These are phyloP conservation scores for Stereocaulon alpinum DNA, from an alignment of 495 filamentous ascomycete genomes.

Conservation along the genomic window DNA sequence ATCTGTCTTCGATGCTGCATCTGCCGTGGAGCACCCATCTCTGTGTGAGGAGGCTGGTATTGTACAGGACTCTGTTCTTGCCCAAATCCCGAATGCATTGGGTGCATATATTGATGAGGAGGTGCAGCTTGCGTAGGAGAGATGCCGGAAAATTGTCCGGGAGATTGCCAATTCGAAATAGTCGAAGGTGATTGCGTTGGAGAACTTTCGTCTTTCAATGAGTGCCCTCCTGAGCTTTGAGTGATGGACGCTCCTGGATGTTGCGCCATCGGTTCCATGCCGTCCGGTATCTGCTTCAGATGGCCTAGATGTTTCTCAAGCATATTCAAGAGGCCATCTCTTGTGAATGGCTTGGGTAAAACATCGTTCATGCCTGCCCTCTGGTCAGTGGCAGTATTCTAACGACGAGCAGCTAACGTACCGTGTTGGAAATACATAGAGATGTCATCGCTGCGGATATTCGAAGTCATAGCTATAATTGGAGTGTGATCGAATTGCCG, in stretches of 20 bases:
- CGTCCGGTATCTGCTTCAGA: constrained; percentile 51
- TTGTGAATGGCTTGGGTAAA: constrained; percentile 92
- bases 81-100: constrained; percentile 36
- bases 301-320: constrained; percentile 80
- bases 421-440: constrained; percentile 95
- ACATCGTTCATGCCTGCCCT: constrained; percentile 94
- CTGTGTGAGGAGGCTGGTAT: constrained; percentile 38
- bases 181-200: constrained; percentile 66
- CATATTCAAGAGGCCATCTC: constrained; percentile 83
- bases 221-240: constrained; percentile 46
- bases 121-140: constrained; percentile 44
- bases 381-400: constrained; percentile 17
- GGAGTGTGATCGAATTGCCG: constrained; percentile 81
- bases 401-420: constrained; percentile 36
- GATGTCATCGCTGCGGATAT: constrained; percentile 94
- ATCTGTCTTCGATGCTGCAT: constrained; percentile 52
- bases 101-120: constrained; percentile 42
- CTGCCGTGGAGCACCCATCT: constrained; percentile 37
- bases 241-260: constrained; percentile 28
- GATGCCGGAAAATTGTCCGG: constrained; percentile 54
- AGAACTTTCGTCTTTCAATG: constrained; percentile 73
- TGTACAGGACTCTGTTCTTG: constrained; percentile 44
- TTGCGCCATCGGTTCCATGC: constrained; percentile 47
- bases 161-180: constrained; percentile 64
- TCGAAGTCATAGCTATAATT: constrained; percentile 97